These are phyloP conservation scores for Epicoccum nigrum DNA, from an alignment of 2,329 filamentous ascomycete genomes.

Conservation along the genomic window DNA sequence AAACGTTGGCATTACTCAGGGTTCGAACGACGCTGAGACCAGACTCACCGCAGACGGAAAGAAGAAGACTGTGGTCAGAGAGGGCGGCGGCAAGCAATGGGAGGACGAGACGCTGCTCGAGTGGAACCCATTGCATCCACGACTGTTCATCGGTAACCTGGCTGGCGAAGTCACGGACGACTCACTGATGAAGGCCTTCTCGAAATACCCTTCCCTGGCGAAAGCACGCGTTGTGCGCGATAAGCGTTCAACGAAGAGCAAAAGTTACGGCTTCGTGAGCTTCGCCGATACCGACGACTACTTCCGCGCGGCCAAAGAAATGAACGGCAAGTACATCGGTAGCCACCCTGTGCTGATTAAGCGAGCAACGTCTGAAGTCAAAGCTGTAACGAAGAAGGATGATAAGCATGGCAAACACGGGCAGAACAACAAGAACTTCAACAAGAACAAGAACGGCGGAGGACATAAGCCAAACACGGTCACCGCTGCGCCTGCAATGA, in stretches of 20 bases:
- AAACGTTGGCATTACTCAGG: conserved; percentile 42
- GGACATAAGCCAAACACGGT: conserved; percentile 21
- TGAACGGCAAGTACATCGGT: conserved; percentile 99
- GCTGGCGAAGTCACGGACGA: conserved; percentile 98
- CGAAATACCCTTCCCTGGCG: conserved; percentile 83
- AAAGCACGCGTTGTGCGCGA: conserved; percentile 94
- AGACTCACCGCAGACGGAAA: conserved; percentile 61
- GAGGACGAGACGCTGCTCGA: conserved; percentile 86
- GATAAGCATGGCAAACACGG: conserved; percentile 43
- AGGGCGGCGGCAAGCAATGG: conserved; percentile 92
- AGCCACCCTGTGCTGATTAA: conserved; percentile 89
- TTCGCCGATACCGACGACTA: conserved; percentile 96
- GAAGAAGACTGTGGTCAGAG: conserved; percentile 84
- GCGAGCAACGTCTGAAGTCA: conserved; percentile 91
- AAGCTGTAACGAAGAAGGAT: conserved; percentile 66
- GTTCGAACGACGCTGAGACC: conserved; percentile 54
- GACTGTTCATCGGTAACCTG: conserved; percentile 94
- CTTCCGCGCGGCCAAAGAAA: conserved; percentile 94
- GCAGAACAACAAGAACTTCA: conserved; percentile 56
- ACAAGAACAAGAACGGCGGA: conserved; percentile 55
- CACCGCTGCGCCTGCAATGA: conserved; percentile 17
- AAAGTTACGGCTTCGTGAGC: conserved; percentile 94
- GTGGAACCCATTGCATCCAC: conserved; percentile 94
- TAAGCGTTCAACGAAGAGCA: conserved; percentile 94
- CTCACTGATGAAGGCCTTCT: conserved; percentile 90